Conservation (phyloP, 1,284 basidiomycete species). For the Ganoderma sp. region DNA sequence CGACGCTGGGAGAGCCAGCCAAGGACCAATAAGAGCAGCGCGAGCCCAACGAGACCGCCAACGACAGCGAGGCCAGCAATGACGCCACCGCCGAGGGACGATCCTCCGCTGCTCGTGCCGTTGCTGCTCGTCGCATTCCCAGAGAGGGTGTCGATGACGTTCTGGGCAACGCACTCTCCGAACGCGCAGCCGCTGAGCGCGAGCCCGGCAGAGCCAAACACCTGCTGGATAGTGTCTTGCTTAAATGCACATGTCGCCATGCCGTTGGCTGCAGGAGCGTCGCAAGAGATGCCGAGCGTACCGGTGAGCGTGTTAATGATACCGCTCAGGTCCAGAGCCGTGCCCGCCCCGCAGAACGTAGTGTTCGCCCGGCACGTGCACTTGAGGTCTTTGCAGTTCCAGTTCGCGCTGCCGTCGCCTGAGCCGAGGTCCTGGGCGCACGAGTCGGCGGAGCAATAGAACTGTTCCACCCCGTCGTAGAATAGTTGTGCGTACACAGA, state of each 20-base stretch:
- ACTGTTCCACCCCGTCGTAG: constrained; percentile 85
- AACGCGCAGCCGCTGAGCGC: constrained; percentile 73
- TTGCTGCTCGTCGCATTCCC: constrained; percentile 41
- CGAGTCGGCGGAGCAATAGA: constrained; percentile 75
- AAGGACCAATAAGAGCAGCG: constrained; percentile 61
- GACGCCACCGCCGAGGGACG: constrained; percentile 73
- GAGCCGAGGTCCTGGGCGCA: constrained; percentile 65
- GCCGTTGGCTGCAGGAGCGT: constrained; percentile 49
- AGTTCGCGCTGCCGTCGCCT: constrained; percentile 52
- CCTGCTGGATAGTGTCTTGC: constrained; percentile 62
- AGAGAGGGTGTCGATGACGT: constrained; percentile 64
- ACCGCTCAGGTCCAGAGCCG: constrained; percentile 54
- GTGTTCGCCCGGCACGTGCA: constrained; percentile 77
- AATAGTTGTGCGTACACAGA: constrained; percentile 77
- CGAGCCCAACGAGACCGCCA: constrained; percentile 64
- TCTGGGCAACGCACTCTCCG: constrained; percentile 87
- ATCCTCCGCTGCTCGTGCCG: constrained; percentile 36
- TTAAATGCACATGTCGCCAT: constrained; percentile 77
- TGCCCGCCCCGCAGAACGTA: constrained; percentile 72
- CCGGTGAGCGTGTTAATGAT: constrained; percentile 67
- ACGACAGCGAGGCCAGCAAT: constrained; percentile 88
- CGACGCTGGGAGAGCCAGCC: constrained; percentile 67
- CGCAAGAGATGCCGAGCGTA: constrained; percentile 72
- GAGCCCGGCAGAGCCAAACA: constrained; percentile 80
- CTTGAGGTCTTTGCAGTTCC: constrained; percentile 72